These are phyloP conservation scores for Sordariomycetes sp. DNA, from an alignment of 2,329 filamentous ascomycete genomes.

Conservation along the genomic window DNA sequence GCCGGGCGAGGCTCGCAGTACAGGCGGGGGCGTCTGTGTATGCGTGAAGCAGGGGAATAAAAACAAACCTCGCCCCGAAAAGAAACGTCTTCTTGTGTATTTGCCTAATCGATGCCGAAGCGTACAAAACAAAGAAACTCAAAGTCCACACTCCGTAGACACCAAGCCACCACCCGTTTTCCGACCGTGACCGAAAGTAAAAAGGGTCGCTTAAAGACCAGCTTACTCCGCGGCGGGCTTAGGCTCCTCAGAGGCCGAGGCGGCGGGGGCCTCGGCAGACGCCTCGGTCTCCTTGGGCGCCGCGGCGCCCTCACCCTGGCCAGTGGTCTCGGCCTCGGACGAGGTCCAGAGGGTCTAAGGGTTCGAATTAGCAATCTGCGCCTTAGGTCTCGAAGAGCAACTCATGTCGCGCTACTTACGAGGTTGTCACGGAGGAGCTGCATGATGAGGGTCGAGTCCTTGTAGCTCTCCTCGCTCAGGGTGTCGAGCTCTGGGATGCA, in stretches of 20 bases:
- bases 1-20: slow-evolving; percentile 11
- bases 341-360: slow-evolving; percentile 94
- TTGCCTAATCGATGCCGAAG: slow-evolving; percentile 32
- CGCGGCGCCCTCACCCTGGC: slow-evolving; percentile 30
- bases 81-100: slow-evolving; percentile 23
- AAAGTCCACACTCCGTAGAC: slow-evolving; percentile 41
- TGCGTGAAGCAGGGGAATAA: slow-evolving; percentile 3
- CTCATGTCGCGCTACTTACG: slow-evolving; percentile 36
- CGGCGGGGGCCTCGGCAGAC: slow-evolving; percentile 35
- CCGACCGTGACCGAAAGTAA: slow-evolving; percentile 24
- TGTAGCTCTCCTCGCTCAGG: slow-evolving; percentile 97
- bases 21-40: not conserved
- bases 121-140: slow-evolving; percentile 7
- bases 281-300: slow-evolving; percentile 26
- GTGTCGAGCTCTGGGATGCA: slow-evolving; percentile 69
- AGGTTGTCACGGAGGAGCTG: slow-evolving; percentile 95
- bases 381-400: not conserved
- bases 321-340: slow-evolving; percentile 77
- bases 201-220: slow-evolving; percentile 7
- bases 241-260: slow-evolving; percentile 43
- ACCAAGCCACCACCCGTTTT: slow-evolving; percentile 37
- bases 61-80: slow-evolving; percentile 14
- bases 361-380: not conserved
- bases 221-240: slow-evolving; percentile 50
- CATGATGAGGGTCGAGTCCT: slow-evolving; percentile 98